Evolutionary conservation across 495 filamentous ascomycete genomes (phyloP).

Genomic region (Penicillium ucsense): DNA sequence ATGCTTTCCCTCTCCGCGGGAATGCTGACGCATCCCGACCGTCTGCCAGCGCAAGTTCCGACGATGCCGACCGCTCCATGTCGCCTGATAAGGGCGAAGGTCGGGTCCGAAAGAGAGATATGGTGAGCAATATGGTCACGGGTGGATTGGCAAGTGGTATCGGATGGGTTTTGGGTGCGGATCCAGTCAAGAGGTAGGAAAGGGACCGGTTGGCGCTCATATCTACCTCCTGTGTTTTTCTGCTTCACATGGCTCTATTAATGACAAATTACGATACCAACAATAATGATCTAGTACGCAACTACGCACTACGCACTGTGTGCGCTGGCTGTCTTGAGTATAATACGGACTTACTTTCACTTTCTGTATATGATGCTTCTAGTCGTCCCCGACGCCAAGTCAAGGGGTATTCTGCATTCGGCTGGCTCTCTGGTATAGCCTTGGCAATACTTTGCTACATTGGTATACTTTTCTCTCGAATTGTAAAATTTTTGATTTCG

Average conservation of each 20-base stretch:
- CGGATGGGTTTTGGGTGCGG: constrained; percentile 76
- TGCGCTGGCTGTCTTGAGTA: too few relatives aligned
- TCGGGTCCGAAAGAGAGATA: constrained; percentile 66
- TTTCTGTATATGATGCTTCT: too few relatives aligned
- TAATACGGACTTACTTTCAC: too few relatives aligned
- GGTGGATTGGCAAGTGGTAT: constrained; percentile 70
- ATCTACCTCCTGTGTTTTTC: not conserved
- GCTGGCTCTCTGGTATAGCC: too few relatives aligned
- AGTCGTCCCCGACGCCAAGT: too few relatives aligned
- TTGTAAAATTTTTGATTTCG: too few relatives aligned
- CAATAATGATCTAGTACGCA: too few relatives aligned
- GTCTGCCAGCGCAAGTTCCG: constrained; percentile 10
- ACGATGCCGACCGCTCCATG: constrained; percentile 13
- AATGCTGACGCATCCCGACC: constrained; percentile 10
- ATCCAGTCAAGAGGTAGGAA: constrained; percentile 35
- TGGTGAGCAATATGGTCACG: constrained; percentile 65
- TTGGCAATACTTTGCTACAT: too few relatives aligned
- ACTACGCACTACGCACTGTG: too few relatives aligned
- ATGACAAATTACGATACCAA: too few relatives aligned
- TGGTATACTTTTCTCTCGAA: too few relatives aligned
- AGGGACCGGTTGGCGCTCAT: not conserved
- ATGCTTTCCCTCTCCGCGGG: constrained; percentile 44
- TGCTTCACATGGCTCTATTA: not conserved
- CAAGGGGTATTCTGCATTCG: too few relatives aligned
- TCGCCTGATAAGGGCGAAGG: constrained; percentile 26